phyloP scores from a whole-genome alignment of 2,329 filamentous ascomycete species.

The Aureobasidium musti region DNA sequence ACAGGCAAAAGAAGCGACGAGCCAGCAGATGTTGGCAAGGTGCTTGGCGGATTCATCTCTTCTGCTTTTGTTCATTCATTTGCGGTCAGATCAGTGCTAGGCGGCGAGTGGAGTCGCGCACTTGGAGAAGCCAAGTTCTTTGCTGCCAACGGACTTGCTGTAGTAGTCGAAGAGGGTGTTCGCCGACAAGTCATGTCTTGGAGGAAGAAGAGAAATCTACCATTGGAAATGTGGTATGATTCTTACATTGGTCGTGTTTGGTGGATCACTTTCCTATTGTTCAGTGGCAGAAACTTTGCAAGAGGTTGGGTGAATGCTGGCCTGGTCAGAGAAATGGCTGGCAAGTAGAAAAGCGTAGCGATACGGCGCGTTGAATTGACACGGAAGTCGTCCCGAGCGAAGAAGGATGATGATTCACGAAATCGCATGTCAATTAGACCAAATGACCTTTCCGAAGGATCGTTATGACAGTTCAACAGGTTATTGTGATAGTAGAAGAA shows the following conservation, averaged over 20 bases:
- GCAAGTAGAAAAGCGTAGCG: conserved; percentile 31
- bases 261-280: conserved; percentile 46
- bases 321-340: conserved; percentile 45
- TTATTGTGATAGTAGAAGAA: not conserved
- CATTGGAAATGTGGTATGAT: conserved; percentile 39
- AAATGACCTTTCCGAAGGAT: not conserved
- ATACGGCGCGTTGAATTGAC: not conserved
- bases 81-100: conserved; percentile 46
- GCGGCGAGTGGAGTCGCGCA: conserved; percentile 41
- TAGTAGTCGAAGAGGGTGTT: conserved; percentile 38
- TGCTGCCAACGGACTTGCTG: conserved; percentile 38
- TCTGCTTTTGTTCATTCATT: conserved; percentile 48
- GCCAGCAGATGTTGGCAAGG: conserved; percentile 48
- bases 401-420: not conserved
- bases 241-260: conserved; percentile 44
- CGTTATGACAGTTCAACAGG: too few species aligned
- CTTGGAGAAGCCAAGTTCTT: conserved; percentile 41
- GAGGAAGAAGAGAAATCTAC: conserved; percentile 33
- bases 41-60: conserved; percentile 47
- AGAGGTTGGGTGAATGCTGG: conserved; percentile 49
- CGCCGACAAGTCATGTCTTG: conserved; percentile 32
- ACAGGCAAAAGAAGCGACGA: conserved; percentile 42
- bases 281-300: conserved; percentile 48
- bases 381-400: not conserved
- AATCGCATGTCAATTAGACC: not conserved